Evolutionary conservation across 495 filamentous ascomycete species (phyloP), one percentile per base, ranked within the genome.

Genomic region (Astrothelium macrocarpum): DNA sequence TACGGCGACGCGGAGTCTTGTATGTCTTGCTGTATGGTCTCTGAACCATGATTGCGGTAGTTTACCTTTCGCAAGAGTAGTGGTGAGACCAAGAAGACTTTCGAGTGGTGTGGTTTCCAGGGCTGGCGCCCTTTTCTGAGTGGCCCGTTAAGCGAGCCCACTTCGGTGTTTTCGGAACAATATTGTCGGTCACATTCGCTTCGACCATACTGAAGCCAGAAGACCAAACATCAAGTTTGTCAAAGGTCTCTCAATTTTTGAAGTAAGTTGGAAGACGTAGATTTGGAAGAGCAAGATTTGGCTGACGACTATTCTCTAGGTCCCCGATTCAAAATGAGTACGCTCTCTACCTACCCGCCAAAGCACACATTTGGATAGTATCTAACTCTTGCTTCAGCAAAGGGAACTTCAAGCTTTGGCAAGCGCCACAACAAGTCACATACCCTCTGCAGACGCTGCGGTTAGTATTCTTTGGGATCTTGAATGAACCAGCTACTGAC

Each of bases 391-490:
- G 1, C 10, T 45, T 61, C 73, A 86, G 84, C 85, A 77, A 96
- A 96, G 90, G 91, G 91, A 86, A 96, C 91, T 76, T 91, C 88
- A 77, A 91, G 87, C 82, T 96, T 95, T 79, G 92, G 91, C 80
- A 94, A 93, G 86, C 90, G 90, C 85, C 90, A 98, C 85, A 98
- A 93, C 84, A 98, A 98, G 84, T 90, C 95, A 79, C 94, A 98
- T 85, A 94, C 90, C 72, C 85, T 98, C 78, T 98, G 94, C 90
- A 87, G 95, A 84, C 95, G 94, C 79, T 98, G 94, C 87, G 94
- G 94, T 95, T 14, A 61, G 59, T 43, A 65, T 59, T 28, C 75
- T 68, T 36, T 4, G n/a, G n/a, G n/a, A n/a, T n/a, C n/a, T 32
- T 53, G 26, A 32, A 53, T 42, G 64, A 62, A 45, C 72, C 77